Conservation (phyloP, 306 rosid genomes). For the Cucurbita pepo region DNA sequence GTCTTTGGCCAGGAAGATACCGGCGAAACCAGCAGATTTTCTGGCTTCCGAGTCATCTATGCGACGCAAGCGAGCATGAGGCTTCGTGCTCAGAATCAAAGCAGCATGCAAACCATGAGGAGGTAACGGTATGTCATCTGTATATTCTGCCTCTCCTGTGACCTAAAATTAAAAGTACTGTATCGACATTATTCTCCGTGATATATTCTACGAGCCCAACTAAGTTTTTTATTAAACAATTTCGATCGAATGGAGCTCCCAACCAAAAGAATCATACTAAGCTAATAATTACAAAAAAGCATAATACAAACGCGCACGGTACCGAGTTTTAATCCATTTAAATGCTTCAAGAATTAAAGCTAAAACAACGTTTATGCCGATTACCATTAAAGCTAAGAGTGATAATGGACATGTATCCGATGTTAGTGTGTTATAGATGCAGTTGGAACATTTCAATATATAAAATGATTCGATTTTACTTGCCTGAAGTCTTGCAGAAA, state of each 20-base stretch:
- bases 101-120: conserved; percentile 74
- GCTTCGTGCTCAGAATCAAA: conserved; percentile 66
- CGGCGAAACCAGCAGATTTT: conserved; percentile 61
- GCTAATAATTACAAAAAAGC: too few relatives aligned
- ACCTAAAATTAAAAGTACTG: conserved; percentile 33
- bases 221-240: background rate
- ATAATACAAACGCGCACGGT: too few relatives aligned
- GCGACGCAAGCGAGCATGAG: conserved; percentile 73
- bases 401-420: background rate
- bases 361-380: too few relatives aligned
- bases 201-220: background rate
- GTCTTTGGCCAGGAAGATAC: conserved; percentile 54
- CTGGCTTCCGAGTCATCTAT: conserved; percentile 52
- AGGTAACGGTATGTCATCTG: conserved; percentile 60
- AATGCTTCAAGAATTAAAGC: too few relatives aligned
- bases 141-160: conserved; percentile 87
- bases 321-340: too few relatives aligned
- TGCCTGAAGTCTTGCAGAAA: conserved; percentile 86
- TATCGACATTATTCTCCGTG: conserved; percentile 5
- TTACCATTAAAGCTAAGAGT: background rate
- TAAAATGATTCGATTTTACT: background rate
- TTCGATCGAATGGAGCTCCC: too few relatives aligned
- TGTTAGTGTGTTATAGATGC: background rate
- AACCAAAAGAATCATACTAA: too few relatives aligned
- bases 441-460: background rate